phyloP scores from a whole-genome alignment of 2,329 filamentous ascomycete species.

The Aspergillus viridinutans region DNA sequence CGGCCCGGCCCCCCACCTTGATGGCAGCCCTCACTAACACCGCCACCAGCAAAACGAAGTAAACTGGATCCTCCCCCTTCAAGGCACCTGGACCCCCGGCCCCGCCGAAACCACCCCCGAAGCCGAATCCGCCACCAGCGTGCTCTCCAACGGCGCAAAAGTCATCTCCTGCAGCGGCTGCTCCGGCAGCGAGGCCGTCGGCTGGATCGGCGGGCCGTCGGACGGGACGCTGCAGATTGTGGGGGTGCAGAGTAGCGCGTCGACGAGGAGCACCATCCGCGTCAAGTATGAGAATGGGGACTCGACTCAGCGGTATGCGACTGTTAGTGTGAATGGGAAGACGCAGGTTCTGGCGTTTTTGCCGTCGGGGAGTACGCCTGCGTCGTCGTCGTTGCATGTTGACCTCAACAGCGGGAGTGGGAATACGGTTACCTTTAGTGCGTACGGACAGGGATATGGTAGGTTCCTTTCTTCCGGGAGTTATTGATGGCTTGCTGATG shows the following conservation, averaged over 20 bases:
- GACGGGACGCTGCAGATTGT: constrained; percentile 48
- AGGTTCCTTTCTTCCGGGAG: background rate
- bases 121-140: constrained; percentile 7
- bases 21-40: background rate
- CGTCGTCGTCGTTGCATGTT: background rate
- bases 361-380: constrained; percentile 33
- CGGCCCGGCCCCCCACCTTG: too few relatives aligned
- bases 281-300: constrained; percentile 58
- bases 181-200: constrained; percentile 47
- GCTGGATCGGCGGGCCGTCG: constrained; percentile 52
- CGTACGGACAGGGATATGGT: constrained; percentile 1
- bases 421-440: constrained; percentile 1
- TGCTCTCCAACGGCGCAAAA: constrained; percentile 45
- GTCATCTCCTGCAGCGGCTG: constrained; percentile 50
- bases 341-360: constrained; percentile 53
- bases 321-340: constrained; percentile 54
- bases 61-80: constrained; percentile 4
- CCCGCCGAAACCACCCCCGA: background rate
- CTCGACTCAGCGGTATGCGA: constrained; percentile 48
- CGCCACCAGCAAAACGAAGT: background rate
- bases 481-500: background rate
- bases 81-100: constrained; percentile 5
- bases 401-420: background rate
- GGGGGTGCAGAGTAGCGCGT: constrained; percentile 42
- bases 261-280: constrained; percentile 49